These are phyloP conservation scores for Colletotrichum phormii DNA, from an alignment of 2,329 filamentous ascomycete genomes.

Conservation along the genomic window DNA sequence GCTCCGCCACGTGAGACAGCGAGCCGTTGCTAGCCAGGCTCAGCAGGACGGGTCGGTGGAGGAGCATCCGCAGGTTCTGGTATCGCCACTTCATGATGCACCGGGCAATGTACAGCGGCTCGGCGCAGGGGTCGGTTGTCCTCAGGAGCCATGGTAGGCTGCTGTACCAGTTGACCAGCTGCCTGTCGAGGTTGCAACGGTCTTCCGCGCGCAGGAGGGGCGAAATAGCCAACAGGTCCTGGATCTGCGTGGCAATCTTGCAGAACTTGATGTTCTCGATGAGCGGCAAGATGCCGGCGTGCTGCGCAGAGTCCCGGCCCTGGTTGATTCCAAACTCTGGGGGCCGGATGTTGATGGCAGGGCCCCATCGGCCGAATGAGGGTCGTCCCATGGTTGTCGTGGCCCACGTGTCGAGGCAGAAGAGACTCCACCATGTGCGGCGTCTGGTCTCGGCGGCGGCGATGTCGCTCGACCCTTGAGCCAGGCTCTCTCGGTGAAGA, in stretches of 20 bases:
- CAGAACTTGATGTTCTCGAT: slow-evolving; percentile 84
- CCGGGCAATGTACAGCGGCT: slow-evolving; percentile 76
- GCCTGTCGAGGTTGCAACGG: slow-evolving; percentile 73
- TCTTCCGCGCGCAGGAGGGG: slow-evolving; percentile 76
- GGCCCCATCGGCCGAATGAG: slow-evolving; percentile 75
- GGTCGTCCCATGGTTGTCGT: slow-evolving; percentile 77
- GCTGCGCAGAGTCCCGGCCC: slow-evolving; percentile 63
- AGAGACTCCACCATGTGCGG: slow-evolving; percentile 80
- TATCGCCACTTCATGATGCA: slow-evolving; percentile 87
- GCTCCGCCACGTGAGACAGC: slow-evolving; percentile 62
- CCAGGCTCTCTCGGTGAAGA: slow-evolving; percentile 72
- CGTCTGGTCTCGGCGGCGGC: slow-evolving; percentile 70
- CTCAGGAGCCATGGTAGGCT: slow-evolving; percentile 75
- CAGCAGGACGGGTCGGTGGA: slow-evolving; percentile 79
- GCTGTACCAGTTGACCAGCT: slow-evolving; percentile 79
- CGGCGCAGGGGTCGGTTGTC: slow-evolving; percentile 74
- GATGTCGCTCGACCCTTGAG: slow-evolving; percentile 57
- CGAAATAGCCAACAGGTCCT: slow-evolving; percentile 78
- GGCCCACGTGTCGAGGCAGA: slow-evolving; percentile 81
- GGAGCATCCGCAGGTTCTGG: slow-evolving; percentile 80
- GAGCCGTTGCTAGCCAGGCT: slow-evolving; percentile 67
- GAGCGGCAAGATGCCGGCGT: slow-evolving; percentile 75
- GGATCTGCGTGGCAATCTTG: slow-evolving; percentile 81
- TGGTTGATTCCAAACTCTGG: slow-evolving; percentile 66
- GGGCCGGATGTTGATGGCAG: slow-evolving; percentile 73